Evolutionary conservation across 257 asterid genomes (phyloP), one percentile per base, ranked within the genome.

Genomic region (Craterostigma plantagineum): DNA sequence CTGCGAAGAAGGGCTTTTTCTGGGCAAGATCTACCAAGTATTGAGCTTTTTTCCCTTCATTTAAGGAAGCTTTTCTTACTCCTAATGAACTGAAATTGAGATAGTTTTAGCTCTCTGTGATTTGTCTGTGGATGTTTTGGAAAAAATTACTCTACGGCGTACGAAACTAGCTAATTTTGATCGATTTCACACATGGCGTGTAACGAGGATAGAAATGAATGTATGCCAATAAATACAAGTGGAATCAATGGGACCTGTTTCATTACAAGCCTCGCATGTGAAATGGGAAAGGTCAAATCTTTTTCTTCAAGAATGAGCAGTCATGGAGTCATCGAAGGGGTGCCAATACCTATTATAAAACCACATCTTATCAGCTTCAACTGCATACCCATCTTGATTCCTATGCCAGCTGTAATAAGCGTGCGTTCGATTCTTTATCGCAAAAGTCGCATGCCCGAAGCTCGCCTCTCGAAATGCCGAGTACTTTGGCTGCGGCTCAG

Each of bases 1-100:
- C 73, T 38, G 51, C 67, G 40, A 77, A 52, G 49, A 70, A 63
- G 46, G 69, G 72, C 0, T 65, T 70, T 45, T 77, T 73, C 69
- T 77, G 91, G 91, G 61, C 77, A 60, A 77, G 60, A 57, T 73
- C 77, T 38, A 67, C 63, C 61, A 70, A 71, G 70, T 61, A 58
- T 11, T 76, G 72, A 76, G 46, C 43, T 61, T 47, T 46, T 46
- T 61, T 12, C 15, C 30, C 30, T 23, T 23, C 6, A 23, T 6
- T 23, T 2, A 23, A 23, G 6, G 2, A 23, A 23, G 30, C 30
- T 23, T 23, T 23, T 23, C 30, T n/a, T n/a, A n/a, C n/a, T n/a
- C n/a, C n/a, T n/a, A 23, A 23, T 23, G 30, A 23, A n/a, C n/a
- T n/a, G n/a, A n/a, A n/a, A n/a, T n/a, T n/a, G n/a, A n/a, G n/a